Evolutionary conservation across 257 asterid species (phyloP).

Genomic region (Forsythia suspensa): DNA sequence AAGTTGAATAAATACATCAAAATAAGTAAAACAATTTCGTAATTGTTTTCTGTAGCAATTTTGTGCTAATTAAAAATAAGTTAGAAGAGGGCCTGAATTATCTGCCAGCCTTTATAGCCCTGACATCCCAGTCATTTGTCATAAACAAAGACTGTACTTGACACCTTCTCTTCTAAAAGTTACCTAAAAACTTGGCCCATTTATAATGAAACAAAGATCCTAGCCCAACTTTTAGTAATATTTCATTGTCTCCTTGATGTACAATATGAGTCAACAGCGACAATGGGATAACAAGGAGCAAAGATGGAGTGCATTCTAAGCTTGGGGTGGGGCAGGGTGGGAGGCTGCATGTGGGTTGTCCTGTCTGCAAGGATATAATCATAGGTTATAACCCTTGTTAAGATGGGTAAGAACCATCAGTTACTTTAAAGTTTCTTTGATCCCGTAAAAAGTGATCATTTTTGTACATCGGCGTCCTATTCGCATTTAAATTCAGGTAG

Average conservation of each 20-base stretch:
- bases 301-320: not conserved
- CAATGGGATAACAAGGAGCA: not conserved
- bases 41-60: not conserved
- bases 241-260: not conserved
- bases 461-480: not conserved
- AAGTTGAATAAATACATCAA: not conserved
- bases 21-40: not conserved
- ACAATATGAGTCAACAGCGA: not conserved
- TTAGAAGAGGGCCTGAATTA: not conserved
- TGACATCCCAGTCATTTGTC: not conserved
- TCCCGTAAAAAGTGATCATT: not conserved
- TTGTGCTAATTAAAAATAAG: not conserved
- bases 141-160: not conserved
- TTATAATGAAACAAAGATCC: not conserved
- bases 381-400: not conserved
- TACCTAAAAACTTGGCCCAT: not conserved
- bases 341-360: not conserved
- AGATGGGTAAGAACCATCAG: not conserved
- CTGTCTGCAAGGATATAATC: not conserved
- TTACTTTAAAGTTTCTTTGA: not conserved
- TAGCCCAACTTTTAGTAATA: not conserved
- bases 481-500: not conserved
- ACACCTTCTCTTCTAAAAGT: not conserved
- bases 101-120: not conserved
- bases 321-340: not conserved